Evolutionary conservation across 176 grass and related monocot species (phyloP), one percentile per base, ranked within the genome.

Genomic region (Cocos nucifera): DNA sequence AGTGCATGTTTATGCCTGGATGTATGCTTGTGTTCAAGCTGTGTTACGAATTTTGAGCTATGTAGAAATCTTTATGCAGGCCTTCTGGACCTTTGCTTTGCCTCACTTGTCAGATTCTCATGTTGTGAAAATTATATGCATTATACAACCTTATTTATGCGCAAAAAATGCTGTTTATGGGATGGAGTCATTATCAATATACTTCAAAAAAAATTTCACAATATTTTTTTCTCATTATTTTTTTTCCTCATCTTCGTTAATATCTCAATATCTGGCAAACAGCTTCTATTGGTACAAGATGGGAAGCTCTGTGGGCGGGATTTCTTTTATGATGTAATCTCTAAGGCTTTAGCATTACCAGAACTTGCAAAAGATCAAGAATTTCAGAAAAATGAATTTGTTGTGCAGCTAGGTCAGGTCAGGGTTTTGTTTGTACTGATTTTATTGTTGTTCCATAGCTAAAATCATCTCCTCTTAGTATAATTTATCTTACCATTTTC

Each of bases 321-420:
- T 67, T 83, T 69, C 49, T 83, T 90, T 72, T 80, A 75, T 62
- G 87, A 91, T 85, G 81, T 85, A 54, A 97, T 97, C 69, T 81
- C 83, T 78, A 97, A 78, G 69, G 80, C 83, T 70, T 70, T 91
- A 71, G 73, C 79, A 80, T 75, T 96, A 75, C 83, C 87, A 1
- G 83, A 88, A 24, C 73, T 90, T 77, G 69, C 89, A 71, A 83
- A 69, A 71, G 92, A 90, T 58, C 82, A 88, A 65, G 92, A 89
- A 62, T 88, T 90, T 86, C 86, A 90, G 64, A 83, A 71, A 63
- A 96, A 96, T 85, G 86, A 90, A 70, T 96, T 96, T 79, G 84
- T 96, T 5, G 83, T 90, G 68, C 86, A 96, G 73, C 73, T 96
- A 77, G 72, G 83, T 75, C 92, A 96, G 82, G 92, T 96, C 72